Conservation (phyloP, 805 yeast species). For the Hanseniaspora clermontiae region DNA sequence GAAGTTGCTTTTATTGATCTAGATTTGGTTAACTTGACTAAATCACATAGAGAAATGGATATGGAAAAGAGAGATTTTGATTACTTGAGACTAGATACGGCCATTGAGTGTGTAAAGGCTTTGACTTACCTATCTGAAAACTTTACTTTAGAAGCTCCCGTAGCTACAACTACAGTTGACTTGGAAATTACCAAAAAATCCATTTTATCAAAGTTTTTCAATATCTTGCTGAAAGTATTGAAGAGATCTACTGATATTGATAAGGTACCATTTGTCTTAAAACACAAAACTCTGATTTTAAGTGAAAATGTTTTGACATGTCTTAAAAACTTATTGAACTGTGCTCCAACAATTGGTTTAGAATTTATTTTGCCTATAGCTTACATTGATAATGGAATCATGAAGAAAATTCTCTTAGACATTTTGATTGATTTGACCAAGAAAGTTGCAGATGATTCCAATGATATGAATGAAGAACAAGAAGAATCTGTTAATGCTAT, state of each 20-base stretch:
- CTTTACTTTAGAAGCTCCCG: slow-evolving; percentile 49
- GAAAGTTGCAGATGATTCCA: slow-evolving; percentile 22
- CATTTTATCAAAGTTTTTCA: slow-evolving; percentile 58
- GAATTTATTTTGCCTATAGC: slow-evolving; percentile 68
- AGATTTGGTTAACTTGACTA: slow-evolving; percentile 24
- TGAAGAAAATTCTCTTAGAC: slow-evolving; percentile 60
- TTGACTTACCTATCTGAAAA: slow-evolving; percentile 43
- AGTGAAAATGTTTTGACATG: slow-evolving; percentile 53
- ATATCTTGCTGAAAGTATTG: slow-evolving; percentile 38
- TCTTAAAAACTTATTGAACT: slow-evolving; percentile 53
- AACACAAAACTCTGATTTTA: slow-evolving; percentile 44
- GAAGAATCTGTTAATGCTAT: slow-evolving; percentile 23
- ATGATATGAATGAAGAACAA: slow-evolving; percentile 23
- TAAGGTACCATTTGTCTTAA: slow-evolving; percentile 29
- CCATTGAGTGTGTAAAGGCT: slow-evolving; percentile 50
- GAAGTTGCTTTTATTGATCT: slow-evolving; percentile 35
- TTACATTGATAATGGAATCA: slow-evolving; percentile 51
- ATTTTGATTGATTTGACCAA: slow-evolving; percentile 59
- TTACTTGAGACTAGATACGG: slow-evolving; percentile 44
- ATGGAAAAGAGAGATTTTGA: slow-evolving; percentile 33
- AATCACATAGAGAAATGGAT: slow-evolving; percentile 29
- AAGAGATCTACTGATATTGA: slow-evolving; percentile 30
- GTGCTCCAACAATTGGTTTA: slow-evolving; percentile 67
- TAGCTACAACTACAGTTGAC: slow-evolving; percentile 42
- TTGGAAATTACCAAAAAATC: slow-evolving; percentile 43